Conservation (phyloP, 805 yeast genomes). For the Saturnispora halmiae region DNA sequence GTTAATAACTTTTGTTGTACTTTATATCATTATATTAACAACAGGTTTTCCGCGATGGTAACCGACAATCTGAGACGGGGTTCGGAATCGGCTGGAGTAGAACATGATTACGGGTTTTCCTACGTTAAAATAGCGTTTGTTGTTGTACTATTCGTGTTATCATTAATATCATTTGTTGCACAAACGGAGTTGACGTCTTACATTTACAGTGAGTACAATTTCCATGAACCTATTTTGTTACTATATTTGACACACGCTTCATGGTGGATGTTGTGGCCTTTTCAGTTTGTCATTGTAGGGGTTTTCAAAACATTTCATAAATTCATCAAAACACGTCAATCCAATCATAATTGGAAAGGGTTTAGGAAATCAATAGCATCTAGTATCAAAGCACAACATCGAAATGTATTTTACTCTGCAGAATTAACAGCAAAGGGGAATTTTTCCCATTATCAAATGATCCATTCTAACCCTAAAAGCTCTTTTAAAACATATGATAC, state of each 20-base stretch:
- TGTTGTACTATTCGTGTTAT: conserved; percentile 36
- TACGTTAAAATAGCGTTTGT: conserved; percentile 37
- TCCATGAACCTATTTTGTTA: conserved; percentile 60
- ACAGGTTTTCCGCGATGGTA: too few species aligned
- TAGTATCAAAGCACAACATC: conserved; percentile 36
- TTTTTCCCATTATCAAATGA: conserved; percentile 23
- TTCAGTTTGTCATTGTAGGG: conserved; percentile 47
- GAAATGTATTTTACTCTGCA: conserved; percentile 32
- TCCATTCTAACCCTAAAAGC: conserved; percentile 24
- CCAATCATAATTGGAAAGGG: conserved; percentile 27
- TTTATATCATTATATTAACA: too few species aligned
- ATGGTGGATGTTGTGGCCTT: conserved; percentile 68
- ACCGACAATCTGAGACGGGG: too few species aligned
- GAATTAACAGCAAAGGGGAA: conserved; percentile 26
- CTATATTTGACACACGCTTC: conserved; percentile 67
- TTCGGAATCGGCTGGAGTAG: too few species aligned
- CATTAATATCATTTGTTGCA: conserved; percentile 54
- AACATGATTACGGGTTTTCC: conserved; percentile 22
- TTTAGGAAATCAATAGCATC: conserved; percentile 26
- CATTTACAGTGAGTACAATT: conserved; percentile 46
- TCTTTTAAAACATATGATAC: conserved; percentile 24
- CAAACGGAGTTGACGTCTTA: conserved; percentile 78
- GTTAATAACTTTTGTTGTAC: background rate
- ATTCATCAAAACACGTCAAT: conserved; percentile 14
- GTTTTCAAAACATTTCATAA: conserved; percentile 34